phyloP scores from a whole-genome alignment of 306 rosid species.

The Castanea mollissima region DNA sequence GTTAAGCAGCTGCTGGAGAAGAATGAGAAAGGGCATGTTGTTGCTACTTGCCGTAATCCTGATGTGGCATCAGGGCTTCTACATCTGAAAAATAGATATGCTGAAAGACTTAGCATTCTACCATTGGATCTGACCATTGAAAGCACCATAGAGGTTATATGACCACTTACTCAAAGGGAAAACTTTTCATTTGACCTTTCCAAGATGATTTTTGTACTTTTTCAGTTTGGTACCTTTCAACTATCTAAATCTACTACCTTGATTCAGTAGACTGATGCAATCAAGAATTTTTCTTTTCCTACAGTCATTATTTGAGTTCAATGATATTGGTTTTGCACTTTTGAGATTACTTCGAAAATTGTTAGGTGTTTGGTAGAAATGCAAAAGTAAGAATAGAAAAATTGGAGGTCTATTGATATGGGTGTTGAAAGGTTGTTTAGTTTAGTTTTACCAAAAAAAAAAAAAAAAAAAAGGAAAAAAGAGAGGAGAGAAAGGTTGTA shows the following conservation, averaged over 20 bases:
- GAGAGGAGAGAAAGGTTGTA: too few species aligned
- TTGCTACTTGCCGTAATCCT: slow-evolving; percentile 90
- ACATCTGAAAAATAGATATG: slow-evolving; percentile 56
- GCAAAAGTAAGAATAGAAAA: background rate
- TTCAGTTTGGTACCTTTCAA: background rate
- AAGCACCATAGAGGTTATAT: slow-evolving; percentile 76
- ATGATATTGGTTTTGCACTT: background rate
- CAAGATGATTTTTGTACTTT: background rate
- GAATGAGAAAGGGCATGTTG: slow-evolving; percentile 69
- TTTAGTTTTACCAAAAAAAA: too few species aligned
- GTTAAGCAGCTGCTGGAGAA: slow-evolving; percentile 80
- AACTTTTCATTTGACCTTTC: background rate
- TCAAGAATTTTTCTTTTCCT: background rate
- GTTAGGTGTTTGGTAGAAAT: background rate
- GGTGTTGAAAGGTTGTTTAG: too few species aligned
- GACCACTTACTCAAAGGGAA: background rate
- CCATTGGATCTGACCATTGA: slow-evolving; percentile 73
- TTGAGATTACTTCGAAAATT: background rate
- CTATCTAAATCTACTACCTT: background rate
- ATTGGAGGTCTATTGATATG: background rate
- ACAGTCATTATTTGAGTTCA: background rate
- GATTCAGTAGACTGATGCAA: background rate
- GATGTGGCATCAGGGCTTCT: slow-evolving; percentile 55
- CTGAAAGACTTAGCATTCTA: slow-evolving; percentile 57
- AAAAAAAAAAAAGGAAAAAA: too few species aligned